phyloP scores from a whole-genome alignment of 371 early-diverging fungal genomes.

The Cokeromyces recurvatus region DNA sequence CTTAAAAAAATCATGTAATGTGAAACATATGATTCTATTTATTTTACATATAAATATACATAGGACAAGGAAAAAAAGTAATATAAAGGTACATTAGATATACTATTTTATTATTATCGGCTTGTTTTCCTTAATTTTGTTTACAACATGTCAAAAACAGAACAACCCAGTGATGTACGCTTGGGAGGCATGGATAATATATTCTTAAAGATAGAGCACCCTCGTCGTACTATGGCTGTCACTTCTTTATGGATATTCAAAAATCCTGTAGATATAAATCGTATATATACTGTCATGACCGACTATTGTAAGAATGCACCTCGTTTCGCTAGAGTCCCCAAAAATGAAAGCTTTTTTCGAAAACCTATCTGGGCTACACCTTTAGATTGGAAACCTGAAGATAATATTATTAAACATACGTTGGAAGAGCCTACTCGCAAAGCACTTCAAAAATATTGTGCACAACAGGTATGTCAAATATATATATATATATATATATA shows the following conservation, averaged over 20 bases:
- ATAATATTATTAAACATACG: conserved; percentile 17
- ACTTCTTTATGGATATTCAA: conserved; percentile 31
- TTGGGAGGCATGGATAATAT: conserved; percentile 28
- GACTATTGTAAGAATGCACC: conserved; percentile 14
- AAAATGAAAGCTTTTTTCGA: no score
- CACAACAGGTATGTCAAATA: conserved; percentile 11
- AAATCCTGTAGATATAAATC: conserved; percentile 8
- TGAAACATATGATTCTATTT: no score
- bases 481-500: not conserved
- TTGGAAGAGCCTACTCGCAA: conserved; percentile 16
- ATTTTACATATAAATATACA: no score
- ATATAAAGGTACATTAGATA: no score
- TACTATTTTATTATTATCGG: no score
- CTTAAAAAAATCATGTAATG: no score
- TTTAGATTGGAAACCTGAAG: conserved; percentile 11
- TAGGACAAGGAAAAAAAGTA: no score
- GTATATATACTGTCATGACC: conserved; percentile 19
- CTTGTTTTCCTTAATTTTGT: no score
- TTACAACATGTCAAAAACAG: no score
- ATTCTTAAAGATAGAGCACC: conserved; percentile 24
- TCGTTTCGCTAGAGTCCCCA: no score
- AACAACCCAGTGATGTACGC: conserved; percentile 3
- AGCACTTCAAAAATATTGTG: conserved; percentile 21
- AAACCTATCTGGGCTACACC: conserved; percentile 23
- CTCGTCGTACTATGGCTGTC: conserved; percentile 31